Base-by-base conservation (phyloP, 1,139 yeast genomes). In the Lodderomyces elongisporus region DNA sequence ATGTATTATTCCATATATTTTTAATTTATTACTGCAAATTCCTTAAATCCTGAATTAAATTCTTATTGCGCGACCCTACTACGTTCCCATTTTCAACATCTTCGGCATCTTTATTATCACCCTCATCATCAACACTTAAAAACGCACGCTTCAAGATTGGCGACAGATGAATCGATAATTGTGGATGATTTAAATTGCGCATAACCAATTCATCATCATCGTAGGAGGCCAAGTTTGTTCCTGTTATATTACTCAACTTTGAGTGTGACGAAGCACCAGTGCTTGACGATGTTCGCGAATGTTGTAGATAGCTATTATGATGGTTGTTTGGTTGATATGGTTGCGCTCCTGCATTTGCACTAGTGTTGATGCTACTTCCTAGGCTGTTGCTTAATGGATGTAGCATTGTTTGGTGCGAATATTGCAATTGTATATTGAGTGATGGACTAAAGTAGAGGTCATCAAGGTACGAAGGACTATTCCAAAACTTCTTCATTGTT, bases 361-460 rank as follows among this genome's bases (percentile, higher is more conserved):
- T n/a, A 14, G 30, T 14, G 12, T 14, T 25, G 27, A 9, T 9
- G 26, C 4, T 25, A 25, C 10, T 12, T 7, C 77, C n/a, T n/a
- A n/a, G n/a, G n/a, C n/a, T n/a, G n/a, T n/a, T n/a, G 76, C 0
- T 16, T 55, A 3, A 67, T 77, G 46, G 67, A 76, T 33, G 26
- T 35, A 17, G 30, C 33, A 12, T 14, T 15, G 6, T 23, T 14
- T 23, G 22, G 7, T 8, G 20, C 10, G 26, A 24, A 10, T 10
- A 7, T 6, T 7, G 10, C 6, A 21, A 14, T 27, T 17, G 28
- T 17, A 68, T 18, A 13, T 13, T 58, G 14, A 58, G 48, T 40
- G 65, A 58, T 3, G 85, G 85, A 16, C 82, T 75, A 33, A 75
- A 72, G 47, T 77, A 77, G 47, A 79, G 79, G 45, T 79, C 85